Percentiles rank a stretch among this genome's conserved stretches.
Conservation (phyloP, 2,329 filamentous ascomycete species). For the Ascochyta fabae region DNA sequence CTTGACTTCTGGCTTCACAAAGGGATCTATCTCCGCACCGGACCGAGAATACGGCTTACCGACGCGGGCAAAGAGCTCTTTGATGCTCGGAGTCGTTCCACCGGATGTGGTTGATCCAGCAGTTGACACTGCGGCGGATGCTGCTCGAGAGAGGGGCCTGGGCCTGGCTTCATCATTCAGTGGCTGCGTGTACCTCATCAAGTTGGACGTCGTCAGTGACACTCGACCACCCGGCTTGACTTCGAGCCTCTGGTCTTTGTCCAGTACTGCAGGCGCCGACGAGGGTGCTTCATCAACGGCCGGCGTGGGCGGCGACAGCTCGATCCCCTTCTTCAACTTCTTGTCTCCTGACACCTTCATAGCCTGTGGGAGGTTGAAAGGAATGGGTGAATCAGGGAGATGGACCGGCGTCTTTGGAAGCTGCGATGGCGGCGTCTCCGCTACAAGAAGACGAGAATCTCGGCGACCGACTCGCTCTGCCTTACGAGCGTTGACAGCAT, state of each 20-base stretch:
- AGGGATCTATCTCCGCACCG: constrained; percentile 21
- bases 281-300: background rate
- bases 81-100: constrained; percentile 29
- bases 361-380: constrained; percentile 17
- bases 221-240: constrained; percentile 6
- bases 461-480: background rate
- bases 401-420: constrained; percentile 2
- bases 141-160: constrained; percentile 20
- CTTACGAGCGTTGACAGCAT: background rate
- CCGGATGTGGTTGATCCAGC: constrained; percentile 21
- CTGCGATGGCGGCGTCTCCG: constrained; percentile 25
- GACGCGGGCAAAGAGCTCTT: constrained; percentile 29
- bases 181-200: constrained; percentile 23
- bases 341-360: background rate
- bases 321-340: background rate
- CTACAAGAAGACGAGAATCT: constrained; percentile 16
- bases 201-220: constrained; percentile 24
- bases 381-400: constrained; percentile 17
- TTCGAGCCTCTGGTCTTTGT: constrained; percentile 2
- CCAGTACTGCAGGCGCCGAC: background rate
- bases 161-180: constrained; percentile 19
- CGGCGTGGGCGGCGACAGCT: background rate
- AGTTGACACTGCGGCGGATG: constrained; percentile 8
- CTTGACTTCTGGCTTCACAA: constrained; percentile 12
- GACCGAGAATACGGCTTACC: constrained; percentile 30